Base-by-base conservation (phyloP, 441 rosid genomes). In the Erysimum cheiri region DNA sequence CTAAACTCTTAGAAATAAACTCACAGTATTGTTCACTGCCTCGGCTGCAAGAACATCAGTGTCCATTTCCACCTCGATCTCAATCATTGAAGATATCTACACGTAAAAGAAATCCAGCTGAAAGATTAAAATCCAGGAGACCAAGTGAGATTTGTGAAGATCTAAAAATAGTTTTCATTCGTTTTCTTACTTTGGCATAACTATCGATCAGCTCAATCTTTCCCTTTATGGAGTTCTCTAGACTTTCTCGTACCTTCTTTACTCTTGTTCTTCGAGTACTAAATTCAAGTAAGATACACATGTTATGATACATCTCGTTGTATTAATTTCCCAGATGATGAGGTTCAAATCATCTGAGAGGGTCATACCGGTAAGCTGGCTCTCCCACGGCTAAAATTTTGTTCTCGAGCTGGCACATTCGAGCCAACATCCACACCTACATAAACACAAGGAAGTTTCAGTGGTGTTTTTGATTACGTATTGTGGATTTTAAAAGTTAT, bases 361-460 rank as follows among this genome's bases (percentile, higher is more conserved):
- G 35, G 49, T 49, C 78, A 80, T 72, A 90, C 97, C 97, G 97
- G 80, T 90, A 94, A 62, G 97, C 85, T 68, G 94, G 96, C 82
- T 92, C 97, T 71, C 99, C 97, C 22, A 92, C 89, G 3, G 92
- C 97, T 75, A 84, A 84, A 62, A 92, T 94, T 85, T 94, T 94
- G 90, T 94, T 94, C 85, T 94, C 97, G 54, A 94, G 88, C 80
- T 88, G 99, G 77, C 94, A 90, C 92, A 90, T 87, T 77, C 97
- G 84, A 82, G 96, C 97, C 81, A 94, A 80, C 97, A 90, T 90
- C 98, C 96, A 92, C 19, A 88, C 91, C 99, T 94, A 73, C 60
- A 43, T 22, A 40, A 11, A 73, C 69, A 74, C 76, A 57, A 48
- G 48, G 26, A 48, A 69, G 44, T 60, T 64, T 29, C 29, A 67